Evolutionary conservation across 139 green algal genomes (phyloP).

Genomic region (Tetratostichococcus sp.): DNA sequence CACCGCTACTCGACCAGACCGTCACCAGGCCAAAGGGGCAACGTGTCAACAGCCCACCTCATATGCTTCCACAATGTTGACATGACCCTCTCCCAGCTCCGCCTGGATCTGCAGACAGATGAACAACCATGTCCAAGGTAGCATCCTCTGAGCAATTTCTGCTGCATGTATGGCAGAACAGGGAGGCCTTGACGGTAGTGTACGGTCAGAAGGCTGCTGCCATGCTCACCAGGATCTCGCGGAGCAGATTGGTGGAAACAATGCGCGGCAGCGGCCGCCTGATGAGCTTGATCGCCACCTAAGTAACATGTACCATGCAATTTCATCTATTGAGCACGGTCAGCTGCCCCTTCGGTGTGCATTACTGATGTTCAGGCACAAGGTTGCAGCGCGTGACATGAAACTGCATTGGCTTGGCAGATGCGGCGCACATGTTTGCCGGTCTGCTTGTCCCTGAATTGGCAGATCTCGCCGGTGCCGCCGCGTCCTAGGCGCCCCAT

Average conservation of each 20-base stretch:
- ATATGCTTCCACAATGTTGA: slow-evolving; percentile 54
- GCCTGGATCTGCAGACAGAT: slow-evolving; percentile 64
- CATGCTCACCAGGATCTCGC: slow-evolving; percentile 32
- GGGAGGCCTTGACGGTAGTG: no score
- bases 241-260: slow-evolving; percentile 38
- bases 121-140: no score
- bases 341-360: no score
- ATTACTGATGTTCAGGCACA: slow-evolving; percentile 19
- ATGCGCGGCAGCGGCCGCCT: slow-evolving; percentile 58
- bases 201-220: no score
- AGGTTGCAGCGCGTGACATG: no score
- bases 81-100: slow-evolving; percentile 52
- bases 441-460: slow-evolving; percentile 38
- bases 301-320: slow-evolving; percentile 1
- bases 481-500: slow-evolving; percentile 18
- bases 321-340: no score
- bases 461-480: slow-evolving; percentile 69
- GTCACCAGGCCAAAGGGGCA: no score
- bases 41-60: slow-evolving; percentile 62
- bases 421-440: not conserved
- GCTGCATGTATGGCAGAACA: no score
- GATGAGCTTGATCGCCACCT: slow-evolving; percentile 71
- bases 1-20: no score
- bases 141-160: no score
- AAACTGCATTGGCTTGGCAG: no score